phyloP scores from a whole-genome alignment of 169 alveolate genomes.

The Eimeria maxima region DNA sequence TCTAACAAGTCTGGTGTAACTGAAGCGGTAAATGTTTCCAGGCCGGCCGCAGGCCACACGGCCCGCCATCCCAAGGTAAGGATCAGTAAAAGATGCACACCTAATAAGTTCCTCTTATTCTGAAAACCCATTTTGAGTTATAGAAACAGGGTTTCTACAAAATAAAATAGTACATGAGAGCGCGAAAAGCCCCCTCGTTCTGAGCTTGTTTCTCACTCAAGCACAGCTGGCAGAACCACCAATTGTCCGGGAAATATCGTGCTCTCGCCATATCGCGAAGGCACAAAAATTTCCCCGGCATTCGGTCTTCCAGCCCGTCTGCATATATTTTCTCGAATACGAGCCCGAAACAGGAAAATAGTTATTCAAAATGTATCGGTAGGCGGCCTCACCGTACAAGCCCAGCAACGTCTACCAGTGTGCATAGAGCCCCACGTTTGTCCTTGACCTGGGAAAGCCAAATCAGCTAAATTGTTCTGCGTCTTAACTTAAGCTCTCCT shows the following conservation, averaged over 20 bases:
- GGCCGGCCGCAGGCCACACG: not conserved
- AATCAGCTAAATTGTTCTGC: not conserved
- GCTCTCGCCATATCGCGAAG: too few species aligned
- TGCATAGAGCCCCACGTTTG: not conserved
- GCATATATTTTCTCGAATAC: not conserved
- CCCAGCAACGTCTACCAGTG: not conserved
- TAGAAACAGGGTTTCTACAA: not conserved
- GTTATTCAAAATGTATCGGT: not conserved
- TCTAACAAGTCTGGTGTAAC: not conserved
- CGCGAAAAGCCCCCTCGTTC: not conserved
- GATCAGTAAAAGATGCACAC: not conserved
- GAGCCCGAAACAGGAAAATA: not conserved
- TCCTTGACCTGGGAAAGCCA: not conserved
- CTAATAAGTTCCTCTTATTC: not conserved
- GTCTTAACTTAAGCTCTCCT: not conserved
- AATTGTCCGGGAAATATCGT: not conserved
- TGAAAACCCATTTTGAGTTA: not conserved
- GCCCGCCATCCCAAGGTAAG: not conserved
- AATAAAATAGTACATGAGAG: not conserved
- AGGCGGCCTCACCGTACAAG: not conserved
- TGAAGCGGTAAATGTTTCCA: not conserved
- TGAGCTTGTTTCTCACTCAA: not conserved
- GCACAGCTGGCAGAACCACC: not conserved
- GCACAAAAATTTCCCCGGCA: not conserved
- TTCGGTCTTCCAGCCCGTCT: not conserved